These are phyloP conservation scores for Trifolium subterraneum DNA, from an alignment of 306 rosid species.

Conservation along the genomic window DNA sequence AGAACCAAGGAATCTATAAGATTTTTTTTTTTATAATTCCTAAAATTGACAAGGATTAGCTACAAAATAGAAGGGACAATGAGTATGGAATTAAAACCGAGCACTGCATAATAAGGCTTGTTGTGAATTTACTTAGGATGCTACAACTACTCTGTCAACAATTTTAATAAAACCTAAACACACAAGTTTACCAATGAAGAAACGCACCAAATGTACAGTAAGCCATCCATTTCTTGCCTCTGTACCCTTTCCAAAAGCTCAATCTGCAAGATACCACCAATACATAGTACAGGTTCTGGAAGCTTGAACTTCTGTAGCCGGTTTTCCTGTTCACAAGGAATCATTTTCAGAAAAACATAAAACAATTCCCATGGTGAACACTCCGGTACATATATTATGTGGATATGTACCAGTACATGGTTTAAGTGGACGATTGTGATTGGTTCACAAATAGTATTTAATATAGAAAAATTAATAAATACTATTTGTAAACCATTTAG, in stretches of 20 bases:
- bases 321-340: slow-evolving; percentile 57
- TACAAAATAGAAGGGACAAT: background rate
- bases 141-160: slow-evolving; percentile 13
- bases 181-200: slow-evolving; percentile 20
- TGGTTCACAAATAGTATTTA: too few relatives aligned
- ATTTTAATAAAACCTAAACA: slow-evolving; percentile 26
- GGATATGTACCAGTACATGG: too few relatives aligned
- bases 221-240: slow-evolving; percentile 82
- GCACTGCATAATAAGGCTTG: slow-evolving; percentile 7
- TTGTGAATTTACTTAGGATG: slow-evolving; percentile 5
- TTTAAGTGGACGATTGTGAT: too few relatives aligned
- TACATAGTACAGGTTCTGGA: slow-evolving; percentile 90
- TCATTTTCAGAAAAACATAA: slow-evolving; percentile 30
- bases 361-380: too few relatives aligned
- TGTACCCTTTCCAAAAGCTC: slow-evolving; percentile 92
- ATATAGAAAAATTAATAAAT: too few relatives aligned
- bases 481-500: too few relatives aligned
- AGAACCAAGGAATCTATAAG: background rate
- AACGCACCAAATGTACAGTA: slow-evolving; percentile 84
- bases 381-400: too few relatives aligned
- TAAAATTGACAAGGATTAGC: background rate
- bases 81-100: slow-evolving; percentile 9
- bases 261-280: slow-evolving; percentile 90
- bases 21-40: background rate
- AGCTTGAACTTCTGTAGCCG: slow-evolving; percentile 74